Conservation (phyloP, 768 basidiomycete species). For the Saitozyma podzolica region DNA sequence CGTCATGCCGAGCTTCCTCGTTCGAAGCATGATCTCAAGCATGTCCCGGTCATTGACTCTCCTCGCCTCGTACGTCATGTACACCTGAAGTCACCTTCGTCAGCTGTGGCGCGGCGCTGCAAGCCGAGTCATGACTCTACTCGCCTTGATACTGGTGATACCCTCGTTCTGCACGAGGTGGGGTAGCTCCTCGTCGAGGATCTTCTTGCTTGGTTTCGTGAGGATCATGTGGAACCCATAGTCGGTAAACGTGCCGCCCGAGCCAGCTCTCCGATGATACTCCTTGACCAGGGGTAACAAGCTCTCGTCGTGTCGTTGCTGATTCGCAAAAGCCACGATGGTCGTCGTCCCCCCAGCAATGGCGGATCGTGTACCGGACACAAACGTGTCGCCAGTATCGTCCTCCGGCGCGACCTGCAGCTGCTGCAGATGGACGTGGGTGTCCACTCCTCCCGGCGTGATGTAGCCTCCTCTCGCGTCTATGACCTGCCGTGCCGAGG, state of each 20-base stretch:
- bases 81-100: neutral
- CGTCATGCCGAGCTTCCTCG: conserved; percentile 14
- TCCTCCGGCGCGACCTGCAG: no score
- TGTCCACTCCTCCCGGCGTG: no score
- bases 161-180: conserved; percentile 8
- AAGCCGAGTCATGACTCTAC: no score
- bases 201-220: conserved; percentile 8
- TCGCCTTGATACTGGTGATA: conserved; percentile 15
- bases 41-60: conserved; percentile 9
- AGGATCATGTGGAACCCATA: conserved; percentile 17
- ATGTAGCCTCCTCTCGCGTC: no score
- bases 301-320: conserved; percentile 10
- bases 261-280: conserved; percentile 9
- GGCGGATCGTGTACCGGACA: neutral
- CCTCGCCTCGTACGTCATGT: conserved; percentile 11
- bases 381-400: no score
- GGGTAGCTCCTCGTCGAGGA: conserved; percentile 16
- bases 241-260: conserved; percentile 6
- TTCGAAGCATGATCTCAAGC: conserved; percentile 12
- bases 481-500: no score
- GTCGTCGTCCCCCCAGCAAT: conserved; percentile 11
- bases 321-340: conserved; percentile 11
- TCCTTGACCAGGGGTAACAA: conserved; percentile 9
- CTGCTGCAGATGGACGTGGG: no score
- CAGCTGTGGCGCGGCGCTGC: no score